phyloP scores from a whole-genome alignment of 2,329 filamentous ascomycete species.

The Ceratocystis huliohia region DNA sequence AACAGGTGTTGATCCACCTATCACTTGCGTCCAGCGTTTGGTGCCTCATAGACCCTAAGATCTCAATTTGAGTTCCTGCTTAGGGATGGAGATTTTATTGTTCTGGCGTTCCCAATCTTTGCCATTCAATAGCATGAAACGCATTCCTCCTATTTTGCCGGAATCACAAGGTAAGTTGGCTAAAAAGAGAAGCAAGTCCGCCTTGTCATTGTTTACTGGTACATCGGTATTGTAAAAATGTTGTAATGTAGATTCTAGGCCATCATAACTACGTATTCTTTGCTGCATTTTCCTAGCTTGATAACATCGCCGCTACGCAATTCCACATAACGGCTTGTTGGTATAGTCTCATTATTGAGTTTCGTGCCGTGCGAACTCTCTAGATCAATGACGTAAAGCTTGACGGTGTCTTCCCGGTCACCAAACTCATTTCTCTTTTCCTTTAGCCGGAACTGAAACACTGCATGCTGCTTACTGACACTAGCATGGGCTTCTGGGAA shows the following conservation, averaged over 20 bases:
- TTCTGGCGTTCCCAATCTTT: background rate
- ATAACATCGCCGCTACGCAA: slow-evolving; percentile 79
- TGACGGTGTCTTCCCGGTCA: slow-evolving; percentile 65
- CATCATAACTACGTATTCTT: slow-evolving; percentile 95
- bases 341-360: slow-evolving; percentile 63
- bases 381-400: slow-evolving; percentile 83
- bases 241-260: slow-evolving; percentile 6
- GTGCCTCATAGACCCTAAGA: background rate
- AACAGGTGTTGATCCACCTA: background rate
- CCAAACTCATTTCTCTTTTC: slow-evolving; percentile 78
- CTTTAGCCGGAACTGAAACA: slow-evolving; percentile 79
- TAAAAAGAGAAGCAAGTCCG: background rate
- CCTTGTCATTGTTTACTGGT: background rate
- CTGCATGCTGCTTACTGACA: slow-evolving; percentile 89
- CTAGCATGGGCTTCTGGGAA: slow-evolving; percentile 78
- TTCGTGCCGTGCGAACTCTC: slow-evolving; percentile 85
- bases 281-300: slow-evolving; percentile 72
- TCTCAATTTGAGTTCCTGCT: background rate
- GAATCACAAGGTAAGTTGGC: background rate
- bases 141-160: background rate
- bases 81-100: background rate
- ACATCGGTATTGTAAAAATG: background rate
- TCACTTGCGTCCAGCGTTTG: background rate
- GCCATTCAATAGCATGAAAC: background rate
- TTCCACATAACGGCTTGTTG: slow-evolving; percentile 70